Evolutionary conservation across 108 stramenopile genomes (phyloP).

Genomic region (Cafeteria roenbergensis): DNA sequence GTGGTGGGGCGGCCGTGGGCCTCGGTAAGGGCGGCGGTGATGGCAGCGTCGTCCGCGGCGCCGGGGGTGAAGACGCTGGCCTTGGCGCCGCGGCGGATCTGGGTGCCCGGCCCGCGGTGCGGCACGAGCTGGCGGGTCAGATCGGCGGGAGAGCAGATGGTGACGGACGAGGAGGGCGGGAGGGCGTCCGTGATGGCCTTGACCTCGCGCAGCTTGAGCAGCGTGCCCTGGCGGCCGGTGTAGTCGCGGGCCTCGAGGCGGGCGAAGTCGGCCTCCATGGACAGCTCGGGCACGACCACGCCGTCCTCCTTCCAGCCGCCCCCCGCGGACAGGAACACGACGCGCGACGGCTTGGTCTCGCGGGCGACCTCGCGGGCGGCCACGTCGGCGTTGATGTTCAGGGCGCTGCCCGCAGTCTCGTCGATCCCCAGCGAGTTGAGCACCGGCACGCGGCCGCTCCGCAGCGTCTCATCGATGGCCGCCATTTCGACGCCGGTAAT

Average conservation of each 20-base stretch:
- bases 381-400: slow-evolving; percentile 94
- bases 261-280: slow-evolving; percentile 11
- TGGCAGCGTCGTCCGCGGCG: background rate
- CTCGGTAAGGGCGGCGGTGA: background rate
- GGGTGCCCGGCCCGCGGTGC: slow-evolving; percentile 7
- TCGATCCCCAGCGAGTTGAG: slow-evolving; percentile 84
- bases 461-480: slow-evolving; percentile 57
- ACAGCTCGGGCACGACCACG: background rate
- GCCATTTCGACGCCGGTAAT: slow-evolving; percentile 64
- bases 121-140: slow-evolving; percentile 7
- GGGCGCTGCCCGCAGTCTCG: slow-evolving; percentile 50
- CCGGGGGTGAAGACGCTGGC: background rate
- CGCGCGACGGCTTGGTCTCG: slow-evolving; percentile 4
- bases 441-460: slow-evolving; percentile 69
- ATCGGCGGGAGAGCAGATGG: background rate
- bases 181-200: slow-evolving; percentile 11
- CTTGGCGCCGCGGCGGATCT: background rate
- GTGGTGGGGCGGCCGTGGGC: too few relatives aligned
- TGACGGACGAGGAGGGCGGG: slow-evolving; percentile 5
- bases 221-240: slow-evolving; percentile 17
- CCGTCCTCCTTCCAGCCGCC: slow-evolving; percentile 10
- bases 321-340: slow-evolving; percentile 7
- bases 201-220: slow-evolving; percentile 18
- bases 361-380: slow-evolving; percentile 54
- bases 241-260: slow-evolving; percentile 9